Base-by-base conservation (phyloP, 345 rosid species). In the Euphorbia peplus region DNA sequence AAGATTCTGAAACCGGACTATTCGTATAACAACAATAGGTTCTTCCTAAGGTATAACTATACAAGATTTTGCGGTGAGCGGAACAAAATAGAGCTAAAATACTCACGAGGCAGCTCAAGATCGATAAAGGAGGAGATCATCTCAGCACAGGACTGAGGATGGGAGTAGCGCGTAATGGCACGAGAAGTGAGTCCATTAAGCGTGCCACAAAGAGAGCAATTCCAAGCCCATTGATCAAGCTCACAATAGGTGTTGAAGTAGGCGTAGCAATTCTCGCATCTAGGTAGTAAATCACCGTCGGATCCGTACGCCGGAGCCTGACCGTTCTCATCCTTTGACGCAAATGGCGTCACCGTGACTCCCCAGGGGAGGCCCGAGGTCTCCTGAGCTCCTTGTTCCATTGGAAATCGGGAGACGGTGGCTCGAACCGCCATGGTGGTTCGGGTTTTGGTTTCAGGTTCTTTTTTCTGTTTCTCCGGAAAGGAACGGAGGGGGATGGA, bases 161-260 rank as follows among this genome's bases (percentile, higher is more conserved):
- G 83, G 8, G 98, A 88, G 87, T 88, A 91, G 50, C 92, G 90
- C 57, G 96, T 74, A 59, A 91, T 88, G 60, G 88, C 81, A 78
- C 89, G 79, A 12, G 91, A 79, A 35, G 95, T 46, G 21, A 95
- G 87, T 56, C 98, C 93, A 46, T 91, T 95, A 63, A 91, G 96
- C 21, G 96, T 86, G 30, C 93, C 97, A 68, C 98, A 95, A 57
- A 90, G 93, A 47, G 97, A 68, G 79, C 98, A 95, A 63, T 52
- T 80, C 99, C 99, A 95, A 22, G 96, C 90, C 99, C 99, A 91
- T 68, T 91, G 92, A n/a, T 95, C 99, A 63, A 95, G 86, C 52
- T 90, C 93, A 58, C 99, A 88, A 75, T 83, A 91, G n/a, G 89
- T 86, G 69, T 87, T 95, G 87, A 95, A 95, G 87, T 95, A 91